These are phyloP conservation scores for Amphibolis antarctica DNA, from an alignment of 106 monocot species.

Conservation along the genomic window DNA sequence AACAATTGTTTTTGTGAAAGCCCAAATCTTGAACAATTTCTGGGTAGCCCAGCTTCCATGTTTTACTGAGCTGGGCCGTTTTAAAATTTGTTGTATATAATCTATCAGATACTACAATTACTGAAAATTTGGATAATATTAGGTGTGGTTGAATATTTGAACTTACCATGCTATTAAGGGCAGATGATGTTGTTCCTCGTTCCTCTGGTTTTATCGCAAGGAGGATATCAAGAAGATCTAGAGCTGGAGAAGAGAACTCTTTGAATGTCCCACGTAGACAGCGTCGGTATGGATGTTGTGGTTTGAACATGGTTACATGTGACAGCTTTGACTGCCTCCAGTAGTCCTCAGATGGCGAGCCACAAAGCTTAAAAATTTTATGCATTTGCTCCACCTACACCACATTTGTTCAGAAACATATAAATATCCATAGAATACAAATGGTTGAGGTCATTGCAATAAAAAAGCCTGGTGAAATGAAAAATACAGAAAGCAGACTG, in stretches of 20 bases:
- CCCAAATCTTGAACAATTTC: too few species aligned
- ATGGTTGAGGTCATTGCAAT: too few species aligned
- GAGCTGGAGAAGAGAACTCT: constrained; percentile 26
- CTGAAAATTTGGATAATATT: background rate
- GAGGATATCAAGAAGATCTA: constrained; percentile 24
- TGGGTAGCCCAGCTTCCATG: too few species aligned
- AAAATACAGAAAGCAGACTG: too few species aligned
- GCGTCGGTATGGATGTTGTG: constrained; percentile 30
- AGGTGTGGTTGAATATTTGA: background rate
- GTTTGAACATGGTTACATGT: constrained; percentile 27
- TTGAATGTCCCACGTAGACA: constrained; percentile 22
- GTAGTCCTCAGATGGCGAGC: constrained; percentile 34
- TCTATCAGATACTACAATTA: background rate
- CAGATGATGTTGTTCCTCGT: constrained; percentile 24
- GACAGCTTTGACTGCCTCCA: constrained; percentile 20
- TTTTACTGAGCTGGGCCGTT: too few species aligned
- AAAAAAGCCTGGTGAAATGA: too few species aligned
- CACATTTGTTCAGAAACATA: too few species aligned
- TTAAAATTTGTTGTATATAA: background rate
- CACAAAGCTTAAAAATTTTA: constrained; percentile 32
- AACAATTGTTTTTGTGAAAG: too few species aligned
- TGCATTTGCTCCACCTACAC: constrained; percentile 37
- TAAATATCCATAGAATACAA: too few species aligned
- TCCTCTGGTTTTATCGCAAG: constrained; percentile 30
- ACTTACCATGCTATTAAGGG: constrained; percentile 24